Evolutionary conservation across 257 asterid species (phyloP), one percentile per base, ranked within the genome.

Genomic region (Nicotiana undulata): DNA sequence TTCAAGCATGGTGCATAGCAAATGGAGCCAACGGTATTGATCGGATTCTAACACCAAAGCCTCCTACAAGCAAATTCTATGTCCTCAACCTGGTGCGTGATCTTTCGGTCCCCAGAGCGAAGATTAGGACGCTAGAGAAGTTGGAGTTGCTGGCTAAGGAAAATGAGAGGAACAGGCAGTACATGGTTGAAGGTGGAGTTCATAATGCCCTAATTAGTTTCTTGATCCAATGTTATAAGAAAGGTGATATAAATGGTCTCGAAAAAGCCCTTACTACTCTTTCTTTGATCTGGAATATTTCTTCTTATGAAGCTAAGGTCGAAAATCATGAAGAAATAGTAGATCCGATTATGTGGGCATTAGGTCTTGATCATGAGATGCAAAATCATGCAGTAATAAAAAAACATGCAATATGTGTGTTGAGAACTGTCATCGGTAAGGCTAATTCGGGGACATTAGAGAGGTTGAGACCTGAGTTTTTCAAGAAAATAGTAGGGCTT

Each of bases 1-100:
- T 91, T 81, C 90, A 86, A 20, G 79, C 91, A 0, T 93, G 97
- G 93, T 86, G 84, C 82, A 18, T 88, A 9, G 53, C 52, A 72
- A 78, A 85, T 28, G 86, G 85, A 6, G 15, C 85, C 56, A 8
- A 74, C 3, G 83, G 83, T 46, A 53, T 81, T 28, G 85, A 81
- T 24, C 82, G 72, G 58, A 61, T 89, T 79, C 86, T 88, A 22
- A 81, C 89, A 3, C 89, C 89, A 2, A 79, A 83, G 34, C 79
- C 88, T 12, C 84, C 87, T 2, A 74, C 80, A 46, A 81, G 63
- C 80, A 85, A 83, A 20, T 22, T 44, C 46, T 29, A 64, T 58
- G 18, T 87, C 17, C 15, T 77, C 6, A 81, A 84, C n/a, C 91
- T 93, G 4, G 61, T 86, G 22, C 75, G 55, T 4, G 86, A 78